A percentile compares a stretch with the other conserved stretches of the same genome.
Evolutionary conservation across 2,329 filamentous ascomycete genomes (phyloP).

Genomic region (Paraphaeosphaeria minitans): DNA sequence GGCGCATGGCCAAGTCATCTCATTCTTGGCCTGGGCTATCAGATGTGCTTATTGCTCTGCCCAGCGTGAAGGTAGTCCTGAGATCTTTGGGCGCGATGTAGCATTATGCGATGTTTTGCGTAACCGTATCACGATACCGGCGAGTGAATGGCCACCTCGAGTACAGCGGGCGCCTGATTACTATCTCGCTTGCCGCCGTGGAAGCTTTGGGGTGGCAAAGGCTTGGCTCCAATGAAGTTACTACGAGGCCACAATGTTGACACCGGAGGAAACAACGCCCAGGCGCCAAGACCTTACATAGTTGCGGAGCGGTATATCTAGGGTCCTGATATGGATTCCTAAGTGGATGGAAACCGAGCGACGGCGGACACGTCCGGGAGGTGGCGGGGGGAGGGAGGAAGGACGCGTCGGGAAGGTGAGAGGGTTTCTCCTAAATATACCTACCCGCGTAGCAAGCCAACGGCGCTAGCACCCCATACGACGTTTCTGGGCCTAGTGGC

Average conservation of each 20-base stretch:
- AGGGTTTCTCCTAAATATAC: not conserved
- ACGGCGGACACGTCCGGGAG: constrained; percentile 4
- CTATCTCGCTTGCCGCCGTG: not conserved
- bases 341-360: not conserved
- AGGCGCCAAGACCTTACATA: not conserved
- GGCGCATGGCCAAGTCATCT: not conserved
- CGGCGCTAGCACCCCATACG: not conserved
- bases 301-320: not conserved
- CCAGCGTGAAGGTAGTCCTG: not conserved
- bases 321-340: not conserved
- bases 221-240: not conserved
- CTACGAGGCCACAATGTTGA: not conserved
- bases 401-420: not conserved
- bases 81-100: not conserved
- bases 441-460: not conserved
- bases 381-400: not conserved
- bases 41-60: not conserved
- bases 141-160: not conserved
- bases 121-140: not conserved
- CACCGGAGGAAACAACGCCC: not conserved
- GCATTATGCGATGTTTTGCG: not conserved
- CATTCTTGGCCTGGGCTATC: not conserved
- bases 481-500: not conserved
- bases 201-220: not conserved
- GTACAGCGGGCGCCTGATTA: not conserved